Evolutionary conservation across 768 basidiomycete genomes (phyloP).

Genomic region (Mycena vulgaris): DNA sequence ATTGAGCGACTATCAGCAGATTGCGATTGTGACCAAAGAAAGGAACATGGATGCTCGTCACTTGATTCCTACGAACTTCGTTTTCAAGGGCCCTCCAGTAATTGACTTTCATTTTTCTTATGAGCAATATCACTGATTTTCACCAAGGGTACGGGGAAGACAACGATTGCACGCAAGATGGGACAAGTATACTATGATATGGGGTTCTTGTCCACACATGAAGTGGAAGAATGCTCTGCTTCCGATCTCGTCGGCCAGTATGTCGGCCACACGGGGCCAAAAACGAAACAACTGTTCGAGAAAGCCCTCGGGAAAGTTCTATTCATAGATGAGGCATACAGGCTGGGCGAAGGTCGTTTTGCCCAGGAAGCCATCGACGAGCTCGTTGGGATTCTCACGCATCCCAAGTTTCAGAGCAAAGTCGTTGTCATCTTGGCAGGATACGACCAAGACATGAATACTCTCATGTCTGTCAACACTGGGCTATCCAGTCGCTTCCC

Average conservation of each 20-base stretch:
- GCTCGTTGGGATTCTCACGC: constrained; percentile 73
- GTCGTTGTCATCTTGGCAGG: constrained; percentile 79
- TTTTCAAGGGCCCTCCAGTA: constrained; percentile 81
- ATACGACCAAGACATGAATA: constrained; percentile 78
- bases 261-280: constrained; percentile 80
- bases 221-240: constrained; percentile 78
- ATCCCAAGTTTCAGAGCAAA: constrained; percentile 69
- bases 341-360: constrained; percentile 72
- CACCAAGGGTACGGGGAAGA: constrained; percentile 62
- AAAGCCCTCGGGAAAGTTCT: constrained; percentile 78
- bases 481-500: constrained; percentile 80
- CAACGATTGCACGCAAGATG: constrained; percentile 66
- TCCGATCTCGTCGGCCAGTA: constrained; percentile 79
- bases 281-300: constrained; percentile 70
- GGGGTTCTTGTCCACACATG: constrained; percentile 60
- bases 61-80: constrained; percentile 74
- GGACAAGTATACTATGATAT: constrained; percentile 67
- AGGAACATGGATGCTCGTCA: constrained; percentile 59
- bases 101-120: too few relatives aligned
- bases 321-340: constrained; percentile 82
- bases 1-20: constrained; percentile 62
- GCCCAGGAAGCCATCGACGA: constrained; percentile 83
- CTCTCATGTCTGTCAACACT: constrained; percentile 68
- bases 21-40: constrained; percentile 61
- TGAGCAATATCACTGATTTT: neutral